Percentiles rank a stretch among this genome's conserved stretches.
phyloP scores from a whole-genome alignment of 2,329 filamentous ascomycete genomes.

The Rhynchosporium secalis region DNA sequence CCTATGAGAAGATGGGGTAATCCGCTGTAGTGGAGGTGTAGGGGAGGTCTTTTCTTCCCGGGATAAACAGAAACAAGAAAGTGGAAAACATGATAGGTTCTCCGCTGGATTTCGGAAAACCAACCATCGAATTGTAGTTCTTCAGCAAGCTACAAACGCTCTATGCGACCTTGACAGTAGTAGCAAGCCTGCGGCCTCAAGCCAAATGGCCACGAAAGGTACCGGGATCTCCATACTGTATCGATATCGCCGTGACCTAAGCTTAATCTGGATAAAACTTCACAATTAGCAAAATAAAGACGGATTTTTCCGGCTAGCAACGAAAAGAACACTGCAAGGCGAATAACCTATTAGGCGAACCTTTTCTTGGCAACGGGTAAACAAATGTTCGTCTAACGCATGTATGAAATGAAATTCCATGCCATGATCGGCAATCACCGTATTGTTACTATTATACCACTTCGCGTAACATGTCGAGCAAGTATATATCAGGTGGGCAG shows the following conservation, averaged over 20 bases:
- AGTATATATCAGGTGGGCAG: background rate
- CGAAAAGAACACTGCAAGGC: background rate
- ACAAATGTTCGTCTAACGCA: background rate
- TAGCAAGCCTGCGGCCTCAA: background rate
- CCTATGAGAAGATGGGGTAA: background rate
- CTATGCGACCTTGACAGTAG: background rate
- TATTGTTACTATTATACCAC: background rate
- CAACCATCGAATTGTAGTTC: too few species aligned
- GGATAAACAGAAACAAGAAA: background rate
- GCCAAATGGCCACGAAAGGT: background rate
- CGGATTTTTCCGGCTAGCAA: background rate
- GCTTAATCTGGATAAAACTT: conserved; percentile 16
- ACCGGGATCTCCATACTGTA: conserved; percentile 6
- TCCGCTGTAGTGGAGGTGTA: too few species aligned
- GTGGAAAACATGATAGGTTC: too few species aligned
- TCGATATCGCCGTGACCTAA: background rate
- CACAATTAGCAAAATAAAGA: background rate
- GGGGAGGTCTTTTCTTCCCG: too few species aligned
- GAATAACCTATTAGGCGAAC: background rate
- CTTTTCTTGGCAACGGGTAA: background rate
- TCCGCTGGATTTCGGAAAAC: background rate
- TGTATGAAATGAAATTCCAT: background rate
- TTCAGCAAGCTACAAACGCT: background rate
- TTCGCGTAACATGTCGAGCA: background rate
- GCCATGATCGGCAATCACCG: background rate